These are phyloP conservation scores for Penicillium sp. DNA, from an alignment of 2,329 filamentous ascomycete species.

Conservation along the genomic window DNA sequence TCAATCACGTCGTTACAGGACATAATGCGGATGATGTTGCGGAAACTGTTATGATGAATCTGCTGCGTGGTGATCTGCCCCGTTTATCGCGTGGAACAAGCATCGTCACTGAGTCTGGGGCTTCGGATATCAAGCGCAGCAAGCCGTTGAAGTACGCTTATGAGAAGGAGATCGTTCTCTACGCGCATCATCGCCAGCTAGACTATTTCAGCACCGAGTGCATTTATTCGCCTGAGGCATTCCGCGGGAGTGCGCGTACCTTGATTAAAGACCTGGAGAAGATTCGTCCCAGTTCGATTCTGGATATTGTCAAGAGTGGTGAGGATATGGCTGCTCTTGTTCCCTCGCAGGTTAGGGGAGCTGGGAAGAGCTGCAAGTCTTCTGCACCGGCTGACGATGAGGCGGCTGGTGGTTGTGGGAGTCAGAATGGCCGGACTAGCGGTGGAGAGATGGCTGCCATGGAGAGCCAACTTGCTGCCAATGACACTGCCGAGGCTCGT, in stretches of 20 bases:
- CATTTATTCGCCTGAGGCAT: conserved; percentile 96
- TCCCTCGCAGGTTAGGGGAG: conserved; percentile 55
- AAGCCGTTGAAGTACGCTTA: conserved; percentile 98
- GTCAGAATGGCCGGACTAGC: conserved; percentile 62
- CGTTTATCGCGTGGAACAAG: conserved; percentile 84
- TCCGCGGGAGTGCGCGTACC: conserved; percentile 84
- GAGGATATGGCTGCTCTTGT: conserved; percentile 95
- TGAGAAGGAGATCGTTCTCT: conserved; percentile 98
- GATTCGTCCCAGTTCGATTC: conserved; percentile 86
- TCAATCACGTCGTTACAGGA: conserved; percentile 92
- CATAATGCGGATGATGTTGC: conserved; percentile 98
- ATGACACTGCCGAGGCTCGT: conserved; percentile 59
- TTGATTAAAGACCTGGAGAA: conserved; percentile 95
- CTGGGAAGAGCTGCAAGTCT: conserved; percentile 18
- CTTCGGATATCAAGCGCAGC: conserved; percentile 88
- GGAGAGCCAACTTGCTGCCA: conserved; percentile 69
- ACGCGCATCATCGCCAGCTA: conserved; percentile 93
- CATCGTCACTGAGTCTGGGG: conserved; percentile 76
- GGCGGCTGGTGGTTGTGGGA: conserved; percentile 71
- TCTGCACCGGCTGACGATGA: conserved; percentile 49
- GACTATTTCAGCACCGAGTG: conserved; percentile 99
- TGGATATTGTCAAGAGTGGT: conserved; percentile 91
- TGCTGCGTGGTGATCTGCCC: conserved; percentile 85
- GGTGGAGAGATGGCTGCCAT: conserved; percentile 80
- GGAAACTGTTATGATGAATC: conserved; percentile 97